Evolutionary conservation across 805 yeast species (phyloP).

Genomic region (Lipomyces sp.): DNA sequence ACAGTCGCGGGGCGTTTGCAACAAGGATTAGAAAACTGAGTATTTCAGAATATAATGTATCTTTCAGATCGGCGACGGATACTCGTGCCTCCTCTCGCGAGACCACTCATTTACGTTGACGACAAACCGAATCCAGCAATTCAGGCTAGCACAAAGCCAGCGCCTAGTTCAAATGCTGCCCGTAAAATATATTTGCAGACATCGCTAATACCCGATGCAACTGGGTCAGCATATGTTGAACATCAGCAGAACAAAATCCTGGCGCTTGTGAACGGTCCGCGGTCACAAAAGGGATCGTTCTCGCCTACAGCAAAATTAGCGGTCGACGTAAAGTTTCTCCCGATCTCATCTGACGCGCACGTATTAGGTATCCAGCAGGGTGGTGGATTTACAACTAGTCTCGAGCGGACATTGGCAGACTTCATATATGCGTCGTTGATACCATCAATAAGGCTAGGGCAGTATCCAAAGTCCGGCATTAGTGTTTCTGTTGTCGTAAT

Average conservation of each 20-base stretch:
- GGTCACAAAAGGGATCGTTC: conserved; percentile 79
- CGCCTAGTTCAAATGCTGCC: conserved; percentile 37
- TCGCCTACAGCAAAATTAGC: conserved; percentile 67
- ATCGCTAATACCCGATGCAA: conserved; percentile 69
- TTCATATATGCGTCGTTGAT: conserved; percentile 58
- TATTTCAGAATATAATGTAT: conserved; percentile 28
- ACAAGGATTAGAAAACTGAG: neutral
- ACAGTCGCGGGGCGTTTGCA: neutral
- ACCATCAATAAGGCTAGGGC: conserved; percentile 61
- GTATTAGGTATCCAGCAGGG: conserved; percentile 27
- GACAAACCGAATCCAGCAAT: neutral
- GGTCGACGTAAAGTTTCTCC: conserved; percentile 62
- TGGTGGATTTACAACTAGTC: conserved; percentile 41
- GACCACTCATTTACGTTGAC: conserved; percentile 22
- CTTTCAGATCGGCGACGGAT: conserved; percentile 40
- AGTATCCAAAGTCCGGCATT: conserved; percentile 89
- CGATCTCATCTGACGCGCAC: conserved; percentile 53
- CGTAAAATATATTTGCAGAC: conserved; percentile 54
- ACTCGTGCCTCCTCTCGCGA: conserved; percentile 35
- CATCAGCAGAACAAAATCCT: conserved; percentile 62
- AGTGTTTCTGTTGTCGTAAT: conserved; percentile 75
- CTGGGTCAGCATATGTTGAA: conserved; percentile 85
- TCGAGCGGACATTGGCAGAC: conserved; percentile 51
- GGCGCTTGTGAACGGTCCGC: conserved; percentile 83
- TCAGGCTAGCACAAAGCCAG: neutral